These are phyloP conservation scores for Lomentospora prolificans DNA, from an alignment of 2,329 filamentous ascomycete genomes.

Conservation along the genomic window DNA sequence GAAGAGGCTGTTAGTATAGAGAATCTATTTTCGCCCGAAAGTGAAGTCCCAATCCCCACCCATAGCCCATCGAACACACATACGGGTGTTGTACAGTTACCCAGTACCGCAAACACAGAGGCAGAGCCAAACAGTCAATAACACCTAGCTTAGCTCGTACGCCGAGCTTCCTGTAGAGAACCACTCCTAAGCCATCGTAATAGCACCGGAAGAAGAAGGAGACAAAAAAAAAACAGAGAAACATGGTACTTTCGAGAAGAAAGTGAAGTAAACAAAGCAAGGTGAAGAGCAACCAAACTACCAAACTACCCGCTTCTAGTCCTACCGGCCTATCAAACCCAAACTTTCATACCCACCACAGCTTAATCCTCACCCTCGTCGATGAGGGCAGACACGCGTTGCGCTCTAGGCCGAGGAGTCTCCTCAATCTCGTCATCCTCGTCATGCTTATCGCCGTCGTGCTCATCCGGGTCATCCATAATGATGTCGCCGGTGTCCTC, in stretches of 20 bases:
- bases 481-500: constrained; percentile 27
- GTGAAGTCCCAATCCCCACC: background rate
- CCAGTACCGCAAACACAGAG: background rate
- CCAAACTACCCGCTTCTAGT: background rate
- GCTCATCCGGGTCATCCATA: constrained; percentile 34
- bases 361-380: background rate
- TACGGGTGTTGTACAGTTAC: background rate
- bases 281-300: background rate
- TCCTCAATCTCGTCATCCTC: constrained; percentile 3
- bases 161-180: too few species aligned
- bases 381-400: background rate
- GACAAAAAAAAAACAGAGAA: background rate
- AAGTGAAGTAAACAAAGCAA: background rate
- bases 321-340: background rate
- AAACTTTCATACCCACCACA: background rate
- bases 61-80: background rate
- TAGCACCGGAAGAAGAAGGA: background rate
- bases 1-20: too few species aligned
- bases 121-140: background rate
- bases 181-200: background rate
- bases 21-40: background rate
- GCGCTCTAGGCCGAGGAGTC: background rate
- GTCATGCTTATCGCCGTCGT: constrained; percentile 3
- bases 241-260: background rate
- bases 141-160: background rate